These are phyloP conservation scores for Cladophialophora immunda DNA, from an alignment of 2,329 filamentous ascomycete species.

Conservation along the genomic window DNA sequence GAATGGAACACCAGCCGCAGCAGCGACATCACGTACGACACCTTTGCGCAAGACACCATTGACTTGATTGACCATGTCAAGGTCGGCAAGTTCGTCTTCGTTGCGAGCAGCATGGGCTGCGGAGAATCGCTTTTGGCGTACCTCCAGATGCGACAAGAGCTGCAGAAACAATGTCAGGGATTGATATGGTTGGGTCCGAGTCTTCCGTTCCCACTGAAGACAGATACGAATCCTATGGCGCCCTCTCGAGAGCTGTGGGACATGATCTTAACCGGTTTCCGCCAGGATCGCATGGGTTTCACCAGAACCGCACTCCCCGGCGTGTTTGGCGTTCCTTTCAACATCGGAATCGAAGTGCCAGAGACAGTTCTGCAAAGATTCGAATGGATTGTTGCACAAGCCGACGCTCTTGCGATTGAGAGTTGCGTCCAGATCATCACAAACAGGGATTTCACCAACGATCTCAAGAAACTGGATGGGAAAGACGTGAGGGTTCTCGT, in stretches of 20 bases:
- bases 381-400: conserved; percentile 40
- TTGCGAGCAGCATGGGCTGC: conserved; percentile 45
- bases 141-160: conserved; percentile 32
- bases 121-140: conserved; percentile 44
- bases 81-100: conserved; percentile 41
- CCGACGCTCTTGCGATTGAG: conserved; percentile 44
- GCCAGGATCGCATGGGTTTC: conserved; percentile 39
- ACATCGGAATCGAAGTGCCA: conserved; percentile 36
- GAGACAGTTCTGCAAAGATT: conserved; percentile 37
- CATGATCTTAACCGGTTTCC: conserved; percentile 41
- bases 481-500: conserved; percentile 40
- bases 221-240: conserved; percentile 40
- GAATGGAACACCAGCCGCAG: conserved; percentile 42
- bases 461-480: conserved; percentile 35
- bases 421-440: conserved; percentile 44
- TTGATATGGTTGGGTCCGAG: conserved; percentile 43
- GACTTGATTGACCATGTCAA: conserved; percentile 39
- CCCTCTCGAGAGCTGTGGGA: conserved; percentile 42
- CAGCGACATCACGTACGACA: conserved; percentile 43
- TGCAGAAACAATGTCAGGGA: conserved; percentile 34
- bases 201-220: conserved; percentile 40
- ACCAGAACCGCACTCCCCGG: conserved; percentile 37
- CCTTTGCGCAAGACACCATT: conserved; percentile 43
- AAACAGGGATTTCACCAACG: conserved; percentile 41
- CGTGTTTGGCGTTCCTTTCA: conserved; percentile 40